These are phyloP conservation scores for Tetrapyrgos nigripes DNA, from an alignment of 1,284 basidiomycete genomes.

Conservation along the genomic window DNA sequence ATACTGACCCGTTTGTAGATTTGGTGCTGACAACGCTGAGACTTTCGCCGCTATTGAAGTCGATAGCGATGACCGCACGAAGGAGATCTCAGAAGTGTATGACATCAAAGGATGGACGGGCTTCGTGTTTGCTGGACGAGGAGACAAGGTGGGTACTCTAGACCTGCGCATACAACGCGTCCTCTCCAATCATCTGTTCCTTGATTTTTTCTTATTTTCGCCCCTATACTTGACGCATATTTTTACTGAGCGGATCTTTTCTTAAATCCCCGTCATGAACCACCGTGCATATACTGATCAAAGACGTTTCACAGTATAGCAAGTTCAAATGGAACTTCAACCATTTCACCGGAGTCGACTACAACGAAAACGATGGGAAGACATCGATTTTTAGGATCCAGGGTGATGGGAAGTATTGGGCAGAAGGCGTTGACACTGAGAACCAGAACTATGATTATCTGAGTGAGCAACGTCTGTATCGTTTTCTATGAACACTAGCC, in stretches of 20 bases:
- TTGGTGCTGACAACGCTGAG: slow-evolving; percentile 58
- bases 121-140: slow-evolving; percentile 59
- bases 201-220: too few species aligned
- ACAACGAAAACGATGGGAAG: slow-evolving; percentile 51
- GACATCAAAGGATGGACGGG: slow-evolving; percentile 37
- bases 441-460: slow-evolving; percentile 49
- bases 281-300: background rate
- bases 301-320: slow-evolving; percentile 36
- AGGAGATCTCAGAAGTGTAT: slow-evolving; percentile 21
- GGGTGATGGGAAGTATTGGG: slow-evolving; percentile 60
- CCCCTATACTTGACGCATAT: background rate
- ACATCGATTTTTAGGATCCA: slow-evolving; percentile 54
- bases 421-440: slow-evolving; percentile 43
- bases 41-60: slow-evolving; percentile 55
- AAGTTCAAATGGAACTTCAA: slow-evolving; percentile 54
- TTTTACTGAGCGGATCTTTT: too few species aligned
- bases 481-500: background rate
- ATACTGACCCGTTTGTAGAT: slow-evolving; percentile 16
- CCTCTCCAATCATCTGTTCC: too few species aligned
- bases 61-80: slow-evolving; percentile 43
- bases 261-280: background rate
- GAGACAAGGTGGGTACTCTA: slow-evolving; percentile 31
- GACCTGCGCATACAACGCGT: too few species aligned
- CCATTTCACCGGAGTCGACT: slow-evolving; percentile 53
- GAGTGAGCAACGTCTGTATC: slow-evolving; percentile 27